Evolutionary conservation across 805 yeast genomes (phyloP).

Genomic region (Ogataea ramenticola): DNA sequence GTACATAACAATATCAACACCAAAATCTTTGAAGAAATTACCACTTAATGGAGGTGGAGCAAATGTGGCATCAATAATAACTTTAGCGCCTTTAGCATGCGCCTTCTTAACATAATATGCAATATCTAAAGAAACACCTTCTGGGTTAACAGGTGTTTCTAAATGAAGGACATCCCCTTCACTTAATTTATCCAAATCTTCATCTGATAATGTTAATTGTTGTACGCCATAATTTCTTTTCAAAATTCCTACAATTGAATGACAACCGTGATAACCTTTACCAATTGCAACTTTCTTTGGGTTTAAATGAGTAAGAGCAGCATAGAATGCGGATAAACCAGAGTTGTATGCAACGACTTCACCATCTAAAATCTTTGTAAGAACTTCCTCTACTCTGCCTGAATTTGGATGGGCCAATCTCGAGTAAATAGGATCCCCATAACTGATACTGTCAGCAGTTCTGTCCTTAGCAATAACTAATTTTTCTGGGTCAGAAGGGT

Average conservation of each 20-base stretch:
- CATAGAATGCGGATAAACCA: constrained; percentile 78
- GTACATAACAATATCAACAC: constrained; percentile 86
- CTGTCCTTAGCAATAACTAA: constrained; percentile 38
- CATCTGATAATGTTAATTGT: constrained; percentile 35
- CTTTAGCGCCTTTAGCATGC: constrained; percentile 66
- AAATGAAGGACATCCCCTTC: constrained; percentile 74
- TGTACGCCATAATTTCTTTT: constrained; percentile 53
- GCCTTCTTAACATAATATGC: constrained; percentile 59
- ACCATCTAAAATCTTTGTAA: constrained; percentile 53
- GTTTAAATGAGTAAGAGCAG: constrained; percentile 57
- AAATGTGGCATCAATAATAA: constrained; percentile 79
- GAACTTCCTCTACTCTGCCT: constrained; percentile 56
- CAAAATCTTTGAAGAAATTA: constrained; percentile 64
- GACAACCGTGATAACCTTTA: constrained; percentile 81
- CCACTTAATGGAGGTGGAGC: constrained; percentile 83
- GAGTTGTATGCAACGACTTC: constrained; percentile 66
- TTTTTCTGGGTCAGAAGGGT: constrained; percentile 50
- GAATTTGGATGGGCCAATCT: constrained; percentile 71
- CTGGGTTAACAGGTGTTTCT: constrained; percentile 88
- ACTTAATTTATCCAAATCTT: constrained; percentile 39
- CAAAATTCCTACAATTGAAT: constrained; percentile 58
- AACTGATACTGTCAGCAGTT: constrained; percentile 9
- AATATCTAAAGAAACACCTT: constrained; percentile 60
- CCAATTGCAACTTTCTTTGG: constrained; percentile 72
- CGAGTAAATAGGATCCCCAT: constrained; percentile 49